Conservation (phyloP, 345 rosid genomes). For the Citrus cavaleriei region DNA sequence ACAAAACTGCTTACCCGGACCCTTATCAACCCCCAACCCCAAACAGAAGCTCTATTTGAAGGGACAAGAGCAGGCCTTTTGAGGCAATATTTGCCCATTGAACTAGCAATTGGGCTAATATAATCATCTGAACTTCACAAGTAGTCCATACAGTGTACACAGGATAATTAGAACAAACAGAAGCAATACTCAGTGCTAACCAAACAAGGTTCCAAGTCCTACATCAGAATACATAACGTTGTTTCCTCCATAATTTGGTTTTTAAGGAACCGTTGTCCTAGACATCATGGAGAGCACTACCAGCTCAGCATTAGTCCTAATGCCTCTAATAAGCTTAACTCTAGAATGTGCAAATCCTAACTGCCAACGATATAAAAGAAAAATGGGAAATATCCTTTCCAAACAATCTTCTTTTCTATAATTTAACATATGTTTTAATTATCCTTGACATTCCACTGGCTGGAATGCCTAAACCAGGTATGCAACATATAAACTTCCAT, state of each 20-base stretch:
- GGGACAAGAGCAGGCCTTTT: not conserved
- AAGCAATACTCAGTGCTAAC: not conserved
- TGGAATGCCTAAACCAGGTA: not conserved
- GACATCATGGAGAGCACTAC: not conserved
- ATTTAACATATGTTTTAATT: not conserved
- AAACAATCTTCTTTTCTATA: not conserved
- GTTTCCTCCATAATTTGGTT: not conserved
- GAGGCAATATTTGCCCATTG: not conserved
- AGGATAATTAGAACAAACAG: not conserved
- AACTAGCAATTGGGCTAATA: not conserved
- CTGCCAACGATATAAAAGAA: not conserved
- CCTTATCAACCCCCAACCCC: not conserved
- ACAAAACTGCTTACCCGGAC: not conserved
- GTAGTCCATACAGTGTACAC: not conserved
- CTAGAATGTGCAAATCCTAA: not conserved
- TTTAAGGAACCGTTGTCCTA: not conserved
- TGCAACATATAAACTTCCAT: not conserved
- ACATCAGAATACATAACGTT: not conserved
- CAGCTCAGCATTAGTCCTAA: not conserved
- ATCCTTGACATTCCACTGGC: not conserved
- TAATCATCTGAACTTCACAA: not conserved
- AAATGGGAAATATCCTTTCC: not conserved
- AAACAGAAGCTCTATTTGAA: not conserved
- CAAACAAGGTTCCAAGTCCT: not conserved
- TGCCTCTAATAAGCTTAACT: not conserved